Evolutionary conservation across 1,284 basidiomycete species (phyloP), one percentile per base, ranked within the genome.

Genomic region (Cryptococcus sp.): DNA sequence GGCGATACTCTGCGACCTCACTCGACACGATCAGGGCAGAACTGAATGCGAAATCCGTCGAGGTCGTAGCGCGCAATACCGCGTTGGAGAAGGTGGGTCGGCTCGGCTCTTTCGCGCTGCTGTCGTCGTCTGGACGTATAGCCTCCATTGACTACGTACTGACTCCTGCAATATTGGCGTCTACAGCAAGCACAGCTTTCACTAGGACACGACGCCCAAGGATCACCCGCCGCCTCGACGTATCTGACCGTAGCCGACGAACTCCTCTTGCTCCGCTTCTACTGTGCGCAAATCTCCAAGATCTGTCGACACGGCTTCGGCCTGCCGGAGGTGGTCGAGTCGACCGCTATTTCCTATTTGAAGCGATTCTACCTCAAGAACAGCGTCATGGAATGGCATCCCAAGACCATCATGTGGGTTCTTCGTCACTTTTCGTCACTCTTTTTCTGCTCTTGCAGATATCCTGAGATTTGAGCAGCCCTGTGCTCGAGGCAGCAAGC

Each of bases 331-430:
- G 87, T 90, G 68, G 92, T 98, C 3, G 92, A 95, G 75, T 89
- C 93, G 0, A 97, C 94, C 0, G 92, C 93, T 0, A 86, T 91
- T 57, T 87, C 85, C 47, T 98, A 94, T 76, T 82, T 99, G 65
- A 99, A 99, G 76, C 84, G 96, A 5, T 99, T 99, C 80, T 99
- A 99, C 75, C 83, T 99, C 54, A 89, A 91, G 79, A 99, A 99
- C 73, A 97, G 93, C 1, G 92, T 93, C 54, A 97, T 99, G 93
- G 94, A 99, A 74, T 97, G 92, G 87, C 96, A 99, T 79, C 96
- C 95, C 0, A 96, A 96, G 80, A 90, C 91, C 69, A 91, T 99
- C 72, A 98, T 99, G 95, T 96, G 74, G 53, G 89, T 57, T 23
- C 8, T 7, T 45, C 41, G 22, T 5, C 2, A 8, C 8, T 35